Percentiles rank a stretch among this genome's conserved stretches.
phyloP scores from a whole-genome alignment of 2,329 filamentous ascomycete genomes.

The Verticillium isaacii region DNA sequence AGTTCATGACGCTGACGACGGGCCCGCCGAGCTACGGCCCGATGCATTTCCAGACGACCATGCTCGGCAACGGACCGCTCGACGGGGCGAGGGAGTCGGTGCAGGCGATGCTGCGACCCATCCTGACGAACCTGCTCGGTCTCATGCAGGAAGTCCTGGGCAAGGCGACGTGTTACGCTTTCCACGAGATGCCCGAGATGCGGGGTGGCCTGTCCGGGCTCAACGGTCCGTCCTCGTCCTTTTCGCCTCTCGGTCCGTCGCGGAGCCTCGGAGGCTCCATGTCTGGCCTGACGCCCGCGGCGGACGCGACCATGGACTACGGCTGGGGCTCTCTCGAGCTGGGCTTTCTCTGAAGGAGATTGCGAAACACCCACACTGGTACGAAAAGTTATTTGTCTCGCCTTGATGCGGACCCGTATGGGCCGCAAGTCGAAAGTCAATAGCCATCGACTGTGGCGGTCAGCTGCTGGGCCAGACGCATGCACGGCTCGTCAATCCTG shows the following conservation, averaged over 20 bases:
- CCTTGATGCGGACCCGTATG: too few species aligned
- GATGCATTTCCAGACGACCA: constrained; percentile 7
- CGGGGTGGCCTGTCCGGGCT: constrained; percentile 2
- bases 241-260: constrained; percentile 9
- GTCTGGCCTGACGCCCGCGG: constrained; percentile 3
- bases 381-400: too few species aligned
- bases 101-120: constrained; percentile 14
- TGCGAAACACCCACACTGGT: too few species aligned
- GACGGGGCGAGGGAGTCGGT: constrained; percentile 12
- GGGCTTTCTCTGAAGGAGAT: constrained; percentile 7
- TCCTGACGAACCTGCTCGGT: constrained; percentile 15
- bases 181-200: constrained; percentile 13
- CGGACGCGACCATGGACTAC: constrained; percentile 8
- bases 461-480: background rate
- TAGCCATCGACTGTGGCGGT: background rate
- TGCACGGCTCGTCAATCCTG: background rate
- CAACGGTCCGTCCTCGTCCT: constrained; percentile 1
- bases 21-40: constrained; percentile 13
- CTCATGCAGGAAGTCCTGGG: constrained; percentile 28
- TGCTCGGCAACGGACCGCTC: background rate
- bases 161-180: constrained; percentile 23
- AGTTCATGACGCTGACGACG: constrained; percentile 19
- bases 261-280: background rate
- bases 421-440: background rate
- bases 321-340: constrained; percentile 11